Conservation (phyloP, 305 asterid species). For the Solanum aculeatissimum region DNA sequence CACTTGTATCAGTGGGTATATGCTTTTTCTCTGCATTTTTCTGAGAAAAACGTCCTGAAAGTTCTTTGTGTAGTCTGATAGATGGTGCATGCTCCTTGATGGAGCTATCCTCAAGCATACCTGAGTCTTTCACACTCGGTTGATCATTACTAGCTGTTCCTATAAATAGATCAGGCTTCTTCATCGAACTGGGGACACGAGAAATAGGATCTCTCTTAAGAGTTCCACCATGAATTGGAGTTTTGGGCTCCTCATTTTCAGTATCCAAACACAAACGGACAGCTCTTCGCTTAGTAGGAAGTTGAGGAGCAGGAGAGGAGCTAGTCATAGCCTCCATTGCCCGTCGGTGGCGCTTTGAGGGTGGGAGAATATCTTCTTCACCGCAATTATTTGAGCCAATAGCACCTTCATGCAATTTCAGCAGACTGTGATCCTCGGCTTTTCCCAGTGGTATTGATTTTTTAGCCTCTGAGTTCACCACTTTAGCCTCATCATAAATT, state of each 20-base stretch:
- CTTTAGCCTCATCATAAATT: slow-evolving; percentile 26
- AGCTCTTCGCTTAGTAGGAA: slow-evolving; percentile 60
- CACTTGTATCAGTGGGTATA: slow-evolving; percentile 19
- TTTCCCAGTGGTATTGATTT: slow-evolving; percentile 25
- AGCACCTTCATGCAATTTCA: slow-evolving; percentile 17
- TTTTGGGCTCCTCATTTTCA: slow-evolving; percentile 67
- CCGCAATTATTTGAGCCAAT: slow-evolving; percentile 29
- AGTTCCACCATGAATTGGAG: slow-evolving; percentile 81
- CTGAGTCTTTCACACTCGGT: slow-evolving; percentile 17
- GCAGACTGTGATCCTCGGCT: slow-evolving; percentile 17
- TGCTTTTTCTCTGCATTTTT: slow-evolving; percentile 33
- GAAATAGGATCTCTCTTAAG: slow-evolving; percentile 24
- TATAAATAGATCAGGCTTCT: slow-evolving; percentile 17
- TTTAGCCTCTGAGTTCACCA: slow-evolving; percentile 21
- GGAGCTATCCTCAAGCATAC: slow-evolving; percentile 19
- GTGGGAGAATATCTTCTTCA: slow-evolving; percentile 61
- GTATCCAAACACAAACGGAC: slow-evolving; percentile 63
- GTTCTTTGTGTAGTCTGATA: slow-evolving; percentile 16
- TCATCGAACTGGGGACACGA: slow-evolving; percentile 20
- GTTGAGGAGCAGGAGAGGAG: slow-evolving; percentile 19
- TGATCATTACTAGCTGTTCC: slow-evolving; percentile 18
- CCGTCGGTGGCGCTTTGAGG: slow-evolving; percentile 51
- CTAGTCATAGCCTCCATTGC: slow-evolving; percentile 30
- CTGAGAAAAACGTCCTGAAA: slow-evolving; percentile 23
- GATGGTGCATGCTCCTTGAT: slow-evolving; percentile 30